Evolutionary conservation across 257 asterid genomes (phyloP).

Genomic region (Forsythia suspensa): DNA sequence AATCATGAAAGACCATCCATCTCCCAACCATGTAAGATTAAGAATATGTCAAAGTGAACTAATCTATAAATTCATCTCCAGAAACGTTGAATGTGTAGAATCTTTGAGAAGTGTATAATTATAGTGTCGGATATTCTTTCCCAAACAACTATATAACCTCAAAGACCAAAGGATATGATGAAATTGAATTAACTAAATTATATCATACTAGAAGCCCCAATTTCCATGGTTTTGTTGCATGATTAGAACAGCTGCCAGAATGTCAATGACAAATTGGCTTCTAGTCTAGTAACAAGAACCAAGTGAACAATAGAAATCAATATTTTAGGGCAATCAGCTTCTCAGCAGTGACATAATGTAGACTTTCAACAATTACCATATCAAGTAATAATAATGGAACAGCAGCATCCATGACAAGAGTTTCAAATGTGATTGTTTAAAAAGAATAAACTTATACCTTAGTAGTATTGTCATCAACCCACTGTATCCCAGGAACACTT

Average conservation of each 20-base stretch:
- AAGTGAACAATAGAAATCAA: not conserved
- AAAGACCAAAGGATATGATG: not conserved
- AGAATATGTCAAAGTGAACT: not conserved
- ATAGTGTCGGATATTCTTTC: not conserved
- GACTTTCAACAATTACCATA: not conserved
- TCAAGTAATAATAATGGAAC: not conserved
- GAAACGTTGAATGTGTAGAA: not conserved
- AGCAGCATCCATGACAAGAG: not conserved
- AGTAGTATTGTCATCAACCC: constrained; percentile 77
- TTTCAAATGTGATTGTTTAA: not conserved
- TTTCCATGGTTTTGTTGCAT: not conserved
- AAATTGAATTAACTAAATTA: not conserved
- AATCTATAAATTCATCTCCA: not conserved
- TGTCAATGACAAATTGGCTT: not conserved
- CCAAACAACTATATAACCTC: not conserved
- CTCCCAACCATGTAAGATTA: not conserved
- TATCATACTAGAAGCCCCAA: not conserved
- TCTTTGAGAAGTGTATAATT: not conserved
- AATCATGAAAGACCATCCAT: not conserved
- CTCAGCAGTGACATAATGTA: not conserved
- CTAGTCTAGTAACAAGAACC: constrained; percentile 1
- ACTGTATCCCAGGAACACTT: constrained; percentile 88
- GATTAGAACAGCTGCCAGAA: not conserved
- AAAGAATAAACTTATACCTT: constrained; percentile 45
- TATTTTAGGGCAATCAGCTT: not conserved